phyloP scores from a whole-genome alignment of 352 stramenopile genomes.

The Pythium brassicae region DNA sequence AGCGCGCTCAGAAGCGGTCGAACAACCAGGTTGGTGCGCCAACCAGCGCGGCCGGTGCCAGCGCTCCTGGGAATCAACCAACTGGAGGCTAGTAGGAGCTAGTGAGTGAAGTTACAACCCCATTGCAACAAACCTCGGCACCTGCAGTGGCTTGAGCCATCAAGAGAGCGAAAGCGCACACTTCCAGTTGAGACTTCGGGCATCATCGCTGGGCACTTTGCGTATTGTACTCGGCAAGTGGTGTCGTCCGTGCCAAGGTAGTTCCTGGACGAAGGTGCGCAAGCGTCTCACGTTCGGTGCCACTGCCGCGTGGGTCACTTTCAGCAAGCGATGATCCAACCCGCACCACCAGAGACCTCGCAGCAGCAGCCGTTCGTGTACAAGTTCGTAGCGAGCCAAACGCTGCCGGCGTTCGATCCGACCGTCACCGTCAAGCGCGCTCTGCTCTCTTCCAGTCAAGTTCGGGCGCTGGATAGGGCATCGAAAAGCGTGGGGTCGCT shows the following conservation, averaged over 20 bases:
- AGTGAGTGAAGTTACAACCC: too few relatives aligned
- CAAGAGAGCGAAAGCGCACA: too few relatives aligned
- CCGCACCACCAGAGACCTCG: neutral
- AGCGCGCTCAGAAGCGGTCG: conserved; percentile 67
- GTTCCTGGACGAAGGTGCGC: too few relatives aligned
- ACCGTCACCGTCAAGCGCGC: conserved; percentile 7
- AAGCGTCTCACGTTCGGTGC: too few relatives aligned
- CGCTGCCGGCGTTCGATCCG: conserved; percentile 7
- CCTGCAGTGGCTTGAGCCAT: too few relatives aligned
- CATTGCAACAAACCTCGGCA: too few relatives aligned
- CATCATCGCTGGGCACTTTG: too few relatives aligned
- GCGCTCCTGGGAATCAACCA: neutral
- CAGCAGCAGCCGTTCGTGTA: conserved; percentile 1
- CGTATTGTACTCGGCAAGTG: too few relatives aligned
- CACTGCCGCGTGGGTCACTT: too few relatives aligned
- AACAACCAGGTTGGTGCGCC: conserved; percentile 17
- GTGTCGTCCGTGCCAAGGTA: too few relatives aligned
- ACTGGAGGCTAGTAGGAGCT: too few relatives aligned
- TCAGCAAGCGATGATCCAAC: conserved; percentile 5
- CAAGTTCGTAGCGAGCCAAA: conserved; percentile 7
- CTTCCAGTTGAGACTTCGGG: too few relatives aligned
- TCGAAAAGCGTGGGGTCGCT: neutral
- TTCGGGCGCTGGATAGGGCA: conserved; percentile 2
- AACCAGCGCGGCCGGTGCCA: conserved; percentile 8
- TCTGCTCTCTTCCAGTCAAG: neutral